Evolutionary conservation across 108 stramenopile species (phyloP), one percentile per base, ranked within the genome.

Genomic region (Stephanodiscus triporus): DNA sequence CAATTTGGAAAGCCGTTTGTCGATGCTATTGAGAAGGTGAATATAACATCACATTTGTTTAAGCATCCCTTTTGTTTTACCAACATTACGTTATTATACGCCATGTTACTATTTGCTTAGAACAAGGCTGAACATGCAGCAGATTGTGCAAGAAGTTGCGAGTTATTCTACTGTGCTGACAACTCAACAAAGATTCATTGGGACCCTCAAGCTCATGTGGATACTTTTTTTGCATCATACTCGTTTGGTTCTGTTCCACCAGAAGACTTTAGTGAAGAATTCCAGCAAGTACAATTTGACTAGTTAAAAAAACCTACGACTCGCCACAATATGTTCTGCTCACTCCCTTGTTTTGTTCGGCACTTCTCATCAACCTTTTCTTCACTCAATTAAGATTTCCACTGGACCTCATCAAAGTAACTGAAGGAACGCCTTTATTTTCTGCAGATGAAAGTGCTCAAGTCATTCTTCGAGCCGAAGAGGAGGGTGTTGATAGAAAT

Each of bases 181-280:
- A 50, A 72, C 34, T 34, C 55, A 10, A 73, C 43, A 17, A 29
- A 6, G 24, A 63, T 54, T 6, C 14, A 9, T 60, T 63, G 71
- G 63, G 30, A 45, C 29, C 38, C 34, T 13, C 9, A 61, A 61
- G 42, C 13, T 9, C 24, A 38, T 23, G 48, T 23, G 17, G 26
- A 29, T 32, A 87, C 86, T 11, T 68, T 75, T 20, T 82, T 87
- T 63, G 19, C 23, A 48, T 87, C 86, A 14, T 87, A 85, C 75
- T 75, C 72, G 2, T 80, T 89, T 72, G 88, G 88, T 0, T 54
- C 80, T 10, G 84, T 85, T 24, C 88, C 88, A 8, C 88, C 88
- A 4, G 88, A 89, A 73, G 88, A 89, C 49, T 89, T 89, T 43
- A 72, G 78, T 40, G 73, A 85, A 42, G 80, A 86, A 32, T 87